phyloP scores from a whole-genome alignment of 805 yeast species.

The Sugiyamaella smithiae region DNA sequence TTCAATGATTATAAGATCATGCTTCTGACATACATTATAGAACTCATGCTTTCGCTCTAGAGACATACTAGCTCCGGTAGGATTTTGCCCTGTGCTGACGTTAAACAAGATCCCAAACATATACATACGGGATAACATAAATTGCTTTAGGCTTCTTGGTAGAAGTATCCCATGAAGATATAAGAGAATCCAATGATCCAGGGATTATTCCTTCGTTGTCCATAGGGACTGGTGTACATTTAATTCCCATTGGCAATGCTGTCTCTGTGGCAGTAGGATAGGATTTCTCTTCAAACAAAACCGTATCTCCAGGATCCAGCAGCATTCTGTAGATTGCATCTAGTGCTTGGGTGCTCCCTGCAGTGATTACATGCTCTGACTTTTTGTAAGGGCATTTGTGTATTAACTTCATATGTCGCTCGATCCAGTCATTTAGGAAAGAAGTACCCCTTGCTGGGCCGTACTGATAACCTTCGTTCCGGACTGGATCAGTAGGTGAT shows the following conservation, averaged over 20 bases:
- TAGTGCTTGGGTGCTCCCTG: slow-evolving; percentile 4
- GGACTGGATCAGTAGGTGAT: neutral
- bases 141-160: neutral
- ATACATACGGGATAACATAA: slow-evolving; percentile 41
- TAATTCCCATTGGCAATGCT: slow-evolving; percentile 58
- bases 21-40: slow-evolving; percentile 60
- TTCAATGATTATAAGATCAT: slow-evolving; percentile 69
- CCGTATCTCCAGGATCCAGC: slow-evolving; percentile 24
- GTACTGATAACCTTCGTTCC: neutral
- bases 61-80: slow-evolving; percentile 70
- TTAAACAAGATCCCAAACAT: too few species aligned
- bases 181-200: slow-evolving; percentile 49
- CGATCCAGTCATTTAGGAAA: neutral
- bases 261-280: slow-evolving; percentile 74
- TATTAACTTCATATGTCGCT: neutral
- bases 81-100: slow-evolving; percentile 85
- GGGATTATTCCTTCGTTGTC: slow-evolving; percentile 62
- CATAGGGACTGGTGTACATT: slow-evolving; percentile 63
- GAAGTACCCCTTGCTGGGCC: slow-evolving; percentile 1
- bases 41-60: slow-evolving; percentile 54
- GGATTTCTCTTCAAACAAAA: slow-evolving; percentile 73
- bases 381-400: neutral
- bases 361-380: neutral
- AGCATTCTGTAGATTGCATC: slow-evolving; percentile 8
- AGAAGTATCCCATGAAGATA: slow-evolving; percentile 55